Conservation (phyloP, 129 eudicot species). For the Arctium lappa region DNA sequence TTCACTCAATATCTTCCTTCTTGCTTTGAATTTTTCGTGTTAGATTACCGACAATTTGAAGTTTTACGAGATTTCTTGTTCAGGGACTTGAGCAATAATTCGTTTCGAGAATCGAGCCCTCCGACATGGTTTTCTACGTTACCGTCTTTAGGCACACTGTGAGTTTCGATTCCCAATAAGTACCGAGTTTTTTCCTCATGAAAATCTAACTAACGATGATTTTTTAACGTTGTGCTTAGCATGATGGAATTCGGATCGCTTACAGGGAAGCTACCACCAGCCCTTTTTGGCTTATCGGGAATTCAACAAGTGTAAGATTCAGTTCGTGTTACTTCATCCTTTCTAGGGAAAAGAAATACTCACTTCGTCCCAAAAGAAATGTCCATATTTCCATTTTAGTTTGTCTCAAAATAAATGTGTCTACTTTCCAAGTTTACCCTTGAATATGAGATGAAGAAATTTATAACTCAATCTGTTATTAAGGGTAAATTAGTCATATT, state of each 20-base stretch:
- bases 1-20: background rate
- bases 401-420: no score
- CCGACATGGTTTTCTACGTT: conserved; percentile 81
- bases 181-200: background rate
- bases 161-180: conserved; percentile 26
- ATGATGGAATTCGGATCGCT: conserved; percentile 73
- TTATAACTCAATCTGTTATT: background rate
- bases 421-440: background rate
- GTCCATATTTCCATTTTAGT: background rate
- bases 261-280: conserved; percentile 61
- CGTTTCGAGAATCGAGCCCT: conserved; percentile 61
- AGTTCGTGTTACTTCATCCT: background rate
- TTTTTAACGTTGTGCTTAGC: conserved; percentile 22
- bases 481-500: no score
- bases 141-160: conserved; percentile 77
- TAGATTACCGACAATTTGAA: conserved; percentile 5
- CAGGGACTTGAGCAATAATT: conserved; percentile 95
- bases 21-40: background rate
- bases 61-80: background rate
- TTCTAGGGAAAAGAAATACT: background rate
- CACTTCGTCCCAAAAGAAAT: background rate
- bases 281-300: conserved; percentile 55
- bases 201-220: conserved; percentile 9
- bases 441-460: background rate
- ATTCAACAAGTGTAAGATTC: conserved; percentile 83